phyloP scores from a whole-genome alignment of 495 filamentous ascomycete genomes.

The Neurospora sp. region DNA sequence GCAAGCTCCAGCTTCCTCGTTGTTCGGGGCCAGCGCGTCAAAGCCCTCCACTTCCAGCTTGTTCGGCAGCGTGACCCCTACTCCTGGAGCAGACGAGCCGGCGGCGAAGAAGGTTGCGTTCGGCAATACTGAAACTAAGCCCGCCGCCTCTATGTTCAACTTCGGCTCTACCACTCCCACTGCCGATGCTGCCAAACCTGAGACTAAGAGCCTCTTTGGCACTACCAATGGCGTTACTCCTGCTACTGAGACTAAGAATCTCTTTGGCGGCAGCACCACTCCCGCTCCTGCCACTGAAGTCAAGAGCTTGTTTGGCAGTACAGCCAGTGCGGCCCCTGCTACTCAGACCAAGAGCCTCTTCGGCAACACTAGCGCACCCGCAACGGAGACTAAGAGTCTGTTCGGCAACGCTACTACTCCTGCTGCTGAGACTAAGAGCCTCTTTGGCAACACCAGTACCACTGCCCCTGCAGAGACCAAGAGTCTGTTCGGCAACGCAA shows the following conservation, averaged over 20 bases:
- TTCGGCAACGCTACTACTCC: not conserved
- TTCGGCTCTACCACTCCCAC: constrained; percentile 11
- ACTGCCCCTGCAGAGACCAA: constrained; percentile 5
- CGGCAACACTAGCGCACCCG: not conserved
- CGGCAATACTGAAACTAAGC: constrained; percentile 19
- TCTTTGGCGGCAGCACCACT: constrained; percentile 9
- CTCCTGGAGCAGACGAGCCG: constrained; percentile 11
- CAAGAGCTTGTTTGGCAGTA: constrained; percentile 12
- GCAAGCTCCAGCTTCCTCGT: constrained; percentile 9
- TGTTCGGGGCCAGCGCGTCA: constrained; percentile 19
- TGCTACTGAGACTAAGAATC: constrained; percentile 6
- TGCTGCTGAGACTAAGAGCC: constrained; percentile 14
- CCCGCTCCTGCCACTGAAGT: constrained; percentile 5
- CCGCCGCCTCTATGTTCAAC: constrained; percentile 10
- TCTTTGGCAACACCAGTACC: constrained; percentile 10
- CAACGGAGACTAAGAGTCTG: not conserved
- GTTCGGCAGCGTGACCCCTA: constrained; percentile 18
- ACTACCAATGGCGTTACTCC: constrained; percentile 1
- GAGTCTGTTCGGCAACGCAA: constrained; percentile 5
- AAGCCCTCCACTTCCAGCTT: constrained; percentile 15
- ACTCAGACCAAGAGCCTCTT: constrained; percentile 17
- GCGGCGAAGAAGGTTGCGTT: constrained; percentile 14
- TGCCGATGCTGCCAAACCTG: constrained; percentile 10
- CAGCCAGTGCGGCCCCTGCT: constrained; percentile 4
- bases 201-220: constrained; percentile 13